A percentile compares a stretch with the other conserved stretches of the same genome.
Evolutionary conservation across 1,139 yeast genomes (phyloP).

Genomic region (Pneumocystis canis): DNA sequence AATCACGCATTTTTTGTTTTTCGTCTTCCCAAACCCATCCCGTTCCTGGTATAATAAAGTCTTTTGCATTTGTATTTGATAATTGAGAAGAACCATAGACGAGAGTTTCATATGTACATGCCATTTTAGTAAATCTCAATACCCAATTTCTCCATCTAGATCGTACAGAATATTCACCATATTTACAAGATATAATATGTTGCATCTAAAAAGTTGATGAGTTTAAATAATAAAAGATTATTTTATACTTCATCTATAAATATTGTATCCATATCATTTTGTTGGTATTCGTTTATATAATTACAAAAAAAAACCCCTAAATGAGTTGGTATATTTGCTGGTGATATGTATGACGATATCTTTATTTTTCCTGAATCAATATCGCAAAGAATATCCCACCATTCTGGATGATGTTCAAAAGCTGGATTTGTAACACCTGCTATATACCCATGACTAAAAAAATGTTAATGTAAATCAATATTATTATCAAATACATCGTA

Average conservation of each 20-base stretch:
- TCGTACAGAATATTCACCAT: constrained; percentile 24
- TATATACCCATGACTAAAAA: constrained; percentile 32
- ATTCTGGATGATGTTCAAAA: constrained; percentile 40
- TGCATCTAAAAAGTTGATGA: constrained; percentile 11
- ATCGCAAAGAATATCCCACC: constrained; percentile 50
- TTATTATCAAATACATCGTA: constrained; percentile 17
- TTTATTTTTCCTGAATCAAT: constrained; percentile 35
- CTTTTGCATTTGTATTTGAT: constrained; percentile 20
- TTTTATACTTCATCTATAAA: constrained; percentile 21
- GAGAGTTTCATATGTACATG: constrained; percentile 22
- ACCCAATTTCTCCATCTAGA: constrained; percentile 23
- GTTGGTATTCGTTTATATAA: constrained; percentile 10
- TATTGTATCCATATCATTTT: constrained; percentile 17
- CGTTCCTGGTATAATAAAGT: constrained; percentile 21
- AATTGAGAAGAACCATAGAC: constrained; percentile 22
- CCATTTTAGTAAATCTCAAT: constrained; percentile 23
- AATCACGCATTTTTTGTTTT: constrained; percentile 19
- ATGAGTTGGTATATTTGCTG: constrained; percentile 5
- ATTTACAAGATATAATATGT: constrained; percentile 23
- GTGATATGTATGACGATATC: constrained; percentile 18
- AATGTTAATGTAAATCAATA: not conserved
- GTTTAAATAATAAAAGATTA: not conserved
- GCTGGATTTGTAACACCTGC: constrained; percentile 61
- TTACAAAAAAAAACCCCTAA: constrained; percentile 1
- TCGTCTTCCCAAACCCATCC: constrained; percentile 26